Evolutionary conservation across 306 rosid genomes (phyloP), one percentile per base, ranked within the genome.

Genomic region (Cyclanthera cordifolia): DNA sequence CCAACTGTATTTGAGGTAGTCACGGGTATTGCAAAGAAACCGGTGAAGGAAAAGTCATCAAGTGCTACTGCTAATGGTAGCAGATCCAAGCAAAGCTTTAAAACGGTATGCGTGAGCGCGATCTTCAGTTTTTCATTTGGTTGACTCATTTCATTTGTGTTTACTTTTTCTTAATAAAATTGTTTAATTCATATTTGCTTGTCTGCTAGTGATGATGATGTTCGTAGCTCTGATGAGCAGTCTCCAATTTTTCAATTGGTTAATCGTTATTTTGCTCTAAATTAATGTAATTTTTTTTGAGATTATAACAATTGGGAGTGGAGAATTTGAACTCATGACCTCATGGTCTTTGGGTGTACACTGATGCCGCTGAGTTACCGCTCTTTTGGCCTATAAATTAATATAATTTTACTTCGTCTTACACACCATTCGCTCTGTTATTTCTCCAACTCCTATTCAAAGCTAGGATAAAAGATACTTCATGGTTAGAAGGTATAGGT

Each of bases 1-100:
- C 96, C 96, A 67, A 81, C 97, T 41, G 74, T 89, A 78, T 89
- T 77, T 81, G 96, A 91, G 82, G 82, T 89, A 60, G 91, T 88
- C 73, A 82, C 96, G 16, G 97, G 96, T 67, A 45, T 82, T 56
- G 95, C 85, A 16, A 91, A 89, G 84, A 89, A 88, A 71, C 96
- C 79, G 74, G 83, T 73, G 14, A 89, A 89, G 90, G 95, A 88
- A 73, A 91, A 87, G 80, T 73, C 95, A 67, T 82, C 96, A 30
- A 85, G 70, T 53, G 76, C 88, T 32, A 32, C 37, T 32, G 37
- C 37, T 65, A 89, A 85, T 70, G 80, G 88, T 14, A 82, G 95
- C 85, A 91, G 81, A 79, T 70, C 91, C 32, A 91, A 88, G 86
- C 81, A 90, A 54, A 82, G 71, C 82, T 64, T 90, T 24, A 91